Conservation (phyloP, 1,284 basidiomycete genomes). For the Pseudozyma pruni region DNA sequence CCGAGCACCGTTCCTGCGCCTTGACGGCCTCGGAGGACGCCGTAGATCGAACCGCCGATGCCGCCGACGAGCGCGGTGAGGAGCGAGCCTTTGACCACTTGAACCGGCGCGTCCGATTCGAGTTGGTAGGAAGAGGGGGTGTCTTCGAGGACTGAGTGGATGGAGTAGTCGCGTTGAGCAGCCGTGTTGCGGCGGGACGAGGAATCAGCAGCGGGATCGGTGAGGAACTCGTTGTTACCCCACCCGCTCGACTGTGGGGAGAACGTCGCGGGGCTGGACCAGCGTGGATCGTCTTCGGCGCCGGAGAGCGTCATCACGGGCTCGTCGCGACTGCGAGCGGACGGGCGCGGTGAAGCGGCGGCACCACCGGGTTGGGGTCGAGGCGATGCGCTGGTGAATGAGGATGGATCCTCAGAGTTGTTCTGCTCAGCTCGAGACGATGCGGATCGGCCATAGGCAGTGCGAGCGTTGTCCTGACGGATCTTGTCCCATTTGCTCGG, state of each 20-base stretch:
- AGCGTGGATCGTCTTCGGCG: constrained; percentile 38
- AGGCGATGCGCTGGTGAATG: constrained; percentile 1
- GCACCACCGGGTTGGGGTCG: constrained; percentile 2
- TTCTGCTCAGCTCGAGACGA: constrained; percentile 8
- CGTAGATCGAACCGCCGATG: constrained; percentile 36
- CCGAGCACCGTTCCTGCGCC: constrained; percentile 39
- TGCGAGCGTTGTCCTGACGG: constrained; percentile 52
- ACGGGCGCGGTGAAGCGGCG: background rate
- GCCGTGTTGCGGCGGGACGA: background rate
- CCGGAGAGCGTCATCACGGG: constrained; percentile 41
- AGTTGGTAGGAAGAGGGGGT: constrained; percentile 8
- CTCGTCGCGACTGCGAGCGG: constrained; percentile 21
- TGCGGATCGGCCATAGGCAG: constrained; percentile 24
- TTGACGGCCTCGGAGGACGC: constrained; percentile 30
- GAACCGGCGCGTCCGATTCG: constrained; percentile 43
- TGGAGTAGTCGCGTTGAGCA: constrained; percentile 19
- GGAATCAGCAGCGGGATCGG: constrained; percentile 20
- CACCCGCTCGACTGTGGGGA: constrained; percentile 34
- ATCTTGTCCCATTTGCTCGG: constrained; percentile 55
- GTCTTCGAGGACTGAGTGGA: constrained; percentile 40
- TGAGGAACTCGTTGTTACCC: constrained; percentile 39
- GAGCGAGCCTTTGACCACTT: constrained; percentile 49
- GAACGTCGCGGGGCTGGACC: constrained; percentile 30
- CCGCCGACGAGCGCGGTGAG: constrained; percentile 37
- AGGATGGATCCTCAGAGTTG: constrained; percentile 10